Conservation (phyloP, 2,329 filamentous ascomycete species). For the Teratosphaeria epicoccoides region DNA sequence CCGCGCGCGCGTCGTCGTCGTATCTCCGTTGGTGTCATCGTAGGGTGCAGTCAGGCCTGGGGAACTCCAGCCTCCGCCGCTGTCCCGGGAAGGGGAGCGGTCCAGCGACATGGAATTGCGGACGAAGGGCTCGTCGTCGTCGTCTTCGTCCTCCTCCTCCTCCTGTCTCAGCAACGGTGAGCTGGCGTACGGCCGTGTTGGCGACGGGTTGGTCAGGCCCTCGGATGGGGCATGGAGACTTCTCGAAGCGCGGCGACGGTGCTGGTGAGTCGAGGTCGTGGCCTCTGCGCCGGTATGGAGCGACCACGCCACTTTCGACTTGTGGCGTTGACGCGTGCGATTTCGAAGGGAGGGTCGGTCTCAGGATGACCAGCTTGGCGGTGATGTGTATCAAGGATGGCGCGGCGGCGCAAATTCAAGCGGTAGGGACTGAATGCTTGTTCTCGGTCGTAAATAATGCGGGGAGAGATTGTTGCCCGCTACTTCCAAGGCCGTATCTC, state of each 20-base stretch:
- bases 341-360: background rate
- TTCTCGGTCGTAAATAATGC: background rate
- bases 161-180: too few species aligned
- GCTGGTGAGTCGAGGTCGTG: constrained; percentile 2
- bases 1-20: constrained; percentile 9
- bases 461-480: background rate
- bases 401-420: too few species aligned
- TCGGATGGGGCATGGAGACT: constrained; percentile 10
- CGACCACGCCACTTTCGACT: constrained; percentile 8
- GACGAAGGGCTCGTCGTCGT: constrained; percentile 9
- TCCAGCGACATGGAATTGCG: constrained; percentile 61
- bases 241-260: constrained; percentile 12
- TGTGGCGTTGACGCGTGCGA: background rate
- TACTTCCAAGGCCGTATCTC: too few species aligned
- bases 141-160: too few species aligned
- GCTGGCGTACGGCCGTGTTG: constrained; percentile 3
- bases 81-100: constrained; percentile 74
- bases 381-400: background rate
- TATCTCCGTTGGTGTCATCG: constrained; percentile 29
- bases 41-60: constrained; percentile 59
- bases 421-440: background rate
- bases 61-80: constrained; percentile 79
- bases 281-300: constrained; percentile 4
- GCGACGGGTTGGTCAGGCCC: constrained; percentile 2
- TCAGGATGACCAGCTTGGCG: background rate